These are phyloP conservation scores for Cladobotryum mycophilum DNA, from an alignment of 2,329 filamentous ascomycete genomes.

Conservation along the genomic window DNA sequence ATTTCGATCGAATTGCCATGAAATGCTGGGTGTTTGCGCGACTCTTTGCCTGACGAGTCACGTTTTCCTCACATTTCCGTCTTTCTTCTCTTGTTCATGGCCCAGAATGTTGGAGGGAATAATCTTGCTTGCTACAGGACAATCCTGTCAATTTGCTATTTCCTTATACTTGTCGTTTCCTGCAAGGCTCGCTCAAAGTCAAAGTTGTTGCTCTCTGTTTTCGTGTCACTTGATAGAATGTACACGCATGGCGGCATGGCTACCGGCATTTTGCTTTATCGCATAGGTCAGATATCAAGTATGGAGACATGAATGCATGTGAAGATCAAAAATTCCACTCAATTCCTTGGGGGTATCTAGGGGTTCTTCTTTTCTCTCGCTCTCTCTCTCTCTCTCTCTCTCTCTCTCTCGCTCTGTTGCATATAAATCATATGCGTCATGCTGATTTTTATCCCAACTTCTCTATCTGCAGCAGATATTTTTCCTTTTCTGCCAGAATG, in stretches of 20 bases:
- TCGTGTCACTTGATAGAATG: neutral
- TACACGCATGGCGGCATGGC: neutral
- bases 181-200: no score
- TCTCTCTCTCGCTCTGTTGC: no score
- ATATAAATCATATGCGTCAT: no score
- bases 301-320: neutral
- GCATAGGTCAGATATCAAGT: neutral
- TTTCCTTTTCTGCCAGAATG: neutral
- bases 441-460: constrained; percentile 6
- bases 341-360: constrained; percentile 24
- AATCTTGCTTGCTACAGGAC: constrained; percentile 6
- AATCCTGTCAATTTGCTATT: constrained; percentile 8
- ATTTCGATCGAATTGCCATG: neutral
- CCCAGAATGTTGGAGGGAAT: constrained; percentile 5
- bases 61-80: no score
- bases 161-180: neutral
- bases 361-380: constrained; percentile 14
- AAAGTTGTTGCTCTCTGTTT: neutral
- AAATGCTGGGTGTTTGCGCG: neutral
- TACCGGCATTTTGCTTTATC: neutral
- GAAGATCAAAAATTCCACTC: constrained; percentile 18
- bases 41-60: constrained; percentile 3
- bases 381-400: no score
- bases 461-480: neutral
- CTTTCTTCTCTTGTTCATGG: constrained; percentile 5